Conservation (phyloP, 768 basidiomycete genomes). For the Lactarius akahatsu region DNA sequence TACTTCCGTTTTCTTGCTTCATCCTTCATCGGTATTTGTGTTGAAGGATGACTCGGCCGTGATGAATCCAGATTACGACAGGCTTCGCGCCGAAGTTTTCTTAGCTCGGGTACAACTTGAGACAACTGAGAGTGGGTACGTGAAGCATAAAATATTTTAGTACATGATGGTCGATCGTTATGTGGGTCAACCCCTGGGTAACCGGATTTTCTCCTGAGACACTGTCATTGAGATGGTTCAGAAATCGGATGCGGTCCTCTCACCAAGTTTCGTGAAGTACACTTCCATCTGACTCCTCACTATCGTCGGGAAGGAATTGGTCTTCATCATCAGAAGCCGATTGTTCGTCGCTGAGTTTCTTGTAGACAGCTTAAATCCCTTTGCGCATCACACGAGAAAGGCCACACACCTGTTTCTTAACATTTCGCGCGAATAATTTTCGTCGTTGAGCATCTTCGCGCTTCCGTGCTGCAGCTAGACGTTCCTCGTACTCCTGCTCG, state of each 20-base stretch:
- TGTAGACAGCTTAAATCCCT: neutral
- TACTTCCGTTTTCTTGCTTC: conserved; percentile 16
- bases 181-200: conserved; percentile 29
- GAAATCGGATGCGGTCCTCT: neutral
- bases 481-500: conserved; percentile 62
- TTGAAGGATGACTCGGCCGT: neutral
- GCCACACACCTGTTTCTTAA: conserved; percentile 56
- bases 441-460: conserved; percentile 57
- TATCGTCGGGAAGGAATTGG: conserved; percentile 24
- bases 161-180: conserved; percentile 59
- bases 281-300: neutral
- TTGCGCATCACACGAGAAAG: neutral
- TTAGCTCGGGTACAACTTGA: conserved; percentile 85
- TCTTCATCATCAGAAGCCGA: conserved; percentile 27
- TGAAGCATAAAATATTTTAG: conserved; percentile 91
- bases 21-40: neutral
- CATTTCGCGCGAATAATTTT: conserved; percentile 53
- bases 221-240: neutral
- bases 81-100: conserved; percentile 56
- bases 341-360: conserved; percentile 16
- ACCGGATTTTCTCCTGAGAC: conserved; percentile 7
- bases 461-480: conserved; percentile 58
- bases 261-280: conserved; percentile 1
- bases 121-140: conserved; percentile 95
- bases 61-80: neutral